Evolutionary conservation across 1,284 basidiomycete genomes (phyloP), one percentile per base, ranked within the genome.

Genomic region (Cutaneotrichosporon cutaneum): DNA sequence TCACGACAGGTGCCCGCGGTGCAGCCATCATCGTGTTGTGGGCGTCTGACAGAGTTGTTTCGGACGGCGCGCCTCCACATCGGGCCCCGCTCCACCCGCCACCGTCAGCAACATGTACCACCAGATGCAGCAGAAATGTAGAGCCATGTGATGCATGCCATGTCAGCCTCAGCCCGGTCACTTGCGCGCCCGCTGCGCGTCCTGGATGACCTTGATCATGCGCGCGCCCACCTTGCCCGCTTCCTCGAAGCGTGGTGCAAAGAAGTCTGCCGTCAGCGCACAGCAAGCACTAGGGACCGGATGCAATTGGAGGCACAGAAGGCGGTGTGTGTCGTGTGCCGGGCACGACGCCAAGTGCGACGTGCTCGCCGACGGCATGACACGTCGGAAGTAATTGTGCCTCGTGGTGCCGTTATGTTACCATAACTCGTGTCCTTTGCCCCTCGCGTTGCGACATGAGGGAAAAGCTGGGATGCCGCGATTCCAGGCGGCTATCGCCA

Each of bases 161-260:
- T 13, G 45, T 10, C 26, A 48, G 32, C 33, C 18, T 27, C 44
- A 21, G 44, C 44, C 6, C 26, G 39, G n/a, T 42, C 39, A 42
- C 16, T 32, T 50, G 27, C n/a, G 35, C 36, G 54, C 32, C 33
- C 33, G 56, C 59, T 67, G 67, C 1, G 68, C 70, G 30, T 79
- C 80, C 58, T 81, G 77, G 53, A 97, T 88, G 1, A 88, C 89
- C 80, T 90, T 90, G 72, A 97, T 90, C 94, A 97, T 97, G 80
- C 89, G 88, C 24, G 87, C 85, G 0, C 93, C 93, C 56, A 94
- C 80, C 76, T 84, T 86, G 42, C 86, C 88, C 4, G 90, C 92
- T 75, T 94, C 93, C 65, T 88, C 89, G 73, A 98, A 97, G 62
- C 93, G 81, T 1, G 88, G 85, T 72, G 92, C 86, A 76, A 98